Evolutionary conservation across 1,284 basidiomycete genomes (phyloP), one percentile per base, ranked within the genome.

Genomic region (Agroathelia rolfsii): DNA sequence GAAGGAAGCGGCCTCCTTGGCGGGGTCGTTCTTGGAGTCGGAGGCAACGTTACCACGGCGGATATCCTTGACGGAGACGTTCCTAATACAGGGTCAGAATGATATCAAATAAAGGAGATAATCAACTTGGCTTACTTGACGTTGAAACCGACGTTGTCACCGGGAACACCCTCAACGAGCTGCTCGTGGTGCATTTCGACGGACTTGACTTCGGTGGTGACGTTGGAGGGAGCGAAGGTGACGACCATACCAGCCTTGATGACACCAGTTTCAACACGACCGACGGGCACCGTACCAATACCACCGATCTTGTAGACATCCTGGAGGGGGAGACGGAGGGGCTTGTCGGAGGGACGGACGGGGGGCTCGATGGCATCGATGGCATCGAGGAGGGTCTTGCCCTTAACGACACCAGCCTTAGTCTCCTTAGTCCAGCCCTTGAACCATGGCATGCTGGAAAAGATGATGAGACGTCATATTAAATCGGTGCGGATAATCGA

Each of bases 251-350:
- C 93, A 54, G 92, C 87, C 79, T 97, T 97, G 81, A 98, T 97
- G 66, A 92, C 61, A 83, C 95, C 94, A 56, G 95, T 98, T 76
- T 98, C 94, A 57, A 98, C 94, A 89, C 95, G 94, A 65, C 94
- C 94, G 69, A 99, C 94, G 61, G 94, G 94, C 53, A 99, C 95
- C 53, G 94, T 99, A 51, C 94, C 94, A 56, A 99, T 99, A 93
- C 94, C 94, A 71, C 94, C 94, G 57, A 99, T 99, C 80, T 99
- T 99, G 89, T 99, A 98, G 55, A 99, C 94, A 78, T 99, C 94
- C 79, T 98, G 94, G 66, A 99, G 92, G 55, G 94, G 94, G 48
- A 99, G 93, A 73, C 94, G 93, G 70, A 99, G 94, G 53, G 94
- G 93, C 77, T 95, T 96, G 76, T 99, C 94, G 61, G 87, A 86